These are phyloP conservation scores for Malassezia dermatis DNA, from an alignment of 1,284 basidiomycete genomes.

Conservation along the genomic window DNA sequence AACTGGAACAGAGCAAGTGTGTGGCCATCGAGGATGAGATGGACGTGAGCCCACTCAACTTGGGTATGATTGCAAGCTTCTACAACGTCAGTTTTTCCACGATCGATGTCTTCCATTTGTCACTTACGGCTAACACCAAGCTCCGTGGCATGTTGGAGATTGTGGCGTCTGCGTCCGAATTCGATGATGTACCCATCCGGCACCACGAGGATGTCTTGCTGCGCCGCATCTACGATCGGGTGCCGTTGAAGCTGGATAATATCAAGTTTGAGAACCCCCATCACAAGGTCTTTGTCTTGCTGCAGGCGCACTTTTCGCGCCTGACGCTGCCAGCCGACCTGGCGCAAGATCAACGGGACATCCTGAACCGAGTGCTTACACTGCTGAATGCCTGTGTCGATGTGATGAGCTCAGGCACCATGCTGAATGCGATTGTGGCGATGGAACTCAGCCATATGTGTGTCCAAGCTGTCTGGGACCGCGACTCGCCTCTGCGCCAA, in stretches of 20 bases:
- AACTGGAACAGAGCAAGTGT: conserved; percentile 86
- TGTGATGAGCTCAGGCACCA: conserved; percentile 93
- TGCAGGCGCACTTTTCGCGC: conserved; percentile 93
- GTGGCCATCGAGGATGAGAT: conserved; percentile 66
- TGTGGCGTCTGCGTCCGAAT: conserved; percentile 88
- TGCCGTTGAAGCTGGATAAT: conserved; percentile 75
- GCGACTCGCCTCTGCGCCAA: conserved; percentile 64
- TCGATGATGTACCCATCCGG: conserved; percentile 85
- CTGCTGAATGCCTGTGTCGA: conserved; percentile 65
- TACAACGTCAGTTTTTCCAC: conserved; percentile 69
- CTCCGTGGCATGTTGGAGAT: conserved; percentile 93
- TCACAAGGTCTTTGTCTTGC: conserved; percentile 93
- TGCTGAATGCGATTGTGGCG: conserved; percentile 82
- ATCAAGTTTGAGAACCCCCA: conserved; percentile 87
- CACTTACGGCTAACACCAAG: conserved; percentile 92
- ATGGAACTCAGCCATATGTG: conserved; percentile 99
- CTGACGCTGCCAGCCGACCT: conserved; percentile 83
- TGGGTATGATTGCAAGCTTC: conserved; percentile 52
- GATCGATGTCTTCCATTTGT: conserved; percentile 90
- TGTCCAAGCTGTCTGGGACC: conserved; percentile 95
- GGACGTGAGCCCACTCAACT: conserved; percentile 50
- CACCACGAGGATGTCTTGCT: conserved; percentile 51
- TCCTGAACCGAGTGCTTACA: conserved; percentile 81
- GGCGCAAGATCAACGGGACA: conserved; percentile 73
- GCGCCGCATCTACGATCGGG: conserved; percentile 82